Percentiles rank a stretch among this genome's conserved stretches.
Evolutionary conservation across 2,329 filamentous ascomycete species (phyloP).

Genomic region (Alternaria sp.): DNA sequence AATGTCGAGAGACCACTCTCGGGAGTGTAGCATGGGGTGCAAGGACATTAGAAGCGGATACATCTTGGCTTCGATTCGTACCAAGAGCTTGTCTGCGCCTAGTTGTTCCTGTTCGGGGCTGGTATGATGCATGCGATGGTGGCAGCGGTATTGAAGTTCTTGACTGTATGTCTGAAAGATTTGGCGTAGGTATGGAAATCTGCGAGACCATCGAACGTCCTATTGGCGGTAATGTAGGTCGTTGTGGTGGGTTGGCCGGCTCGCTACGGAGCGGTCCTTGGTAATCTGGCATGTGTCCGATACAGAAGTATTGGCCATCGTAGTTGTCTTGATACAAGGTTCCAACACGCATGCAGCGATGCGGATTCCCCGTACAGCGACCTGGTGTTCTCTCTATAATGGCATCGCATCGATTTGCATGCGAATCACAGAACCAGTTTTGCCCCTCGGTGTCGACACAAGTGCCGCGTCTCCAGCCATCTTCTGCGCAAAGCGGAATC

Average conservation of each 20-base stretch:
- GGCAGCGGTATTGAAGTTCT: not conserved
- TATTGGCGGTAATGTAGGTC: not conserved
- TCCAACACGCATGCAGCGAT: not conserved
- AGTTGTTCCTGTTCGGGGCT: not conserved
- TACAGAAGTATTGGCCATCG: not conserved
- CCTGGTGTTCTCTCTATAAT: not conserved
- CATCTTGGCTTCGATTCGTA: not conserved
- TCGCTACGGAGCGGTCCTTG: not conserved
- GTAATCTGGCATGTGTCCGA: not conserved
- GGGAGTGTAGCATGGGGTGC: not conserved
- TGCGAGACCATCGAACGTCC: not conserved
- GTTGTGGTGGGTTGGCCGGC: not conserved
- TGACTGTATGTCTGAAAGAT: not conserved
- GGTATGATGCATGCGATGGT: not conserved
- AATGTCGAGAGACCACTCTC: not conserved
- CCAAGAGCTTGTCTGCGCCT: not conserved
- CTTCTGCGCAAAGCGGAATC: not conserved
- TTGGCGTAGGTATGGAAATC: no score
- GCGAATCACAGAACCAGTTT: conserved; percentile 4
- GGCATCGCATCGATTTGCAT: conserved; percentile 6
- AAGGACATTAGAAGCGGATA: not conserved
- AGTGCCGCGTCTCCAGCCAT: not conserved
- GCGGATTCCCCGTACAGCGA: not conserved
- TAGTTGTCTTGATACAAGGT: not conserved
- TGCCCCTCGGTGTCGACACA: conserved; percentile 6